These are phyloP conservation scores for Phyllostachys edulis DNA, from an alignment of 176 grass and related monocot genomes.

Conservation along the genomic window DNA sequence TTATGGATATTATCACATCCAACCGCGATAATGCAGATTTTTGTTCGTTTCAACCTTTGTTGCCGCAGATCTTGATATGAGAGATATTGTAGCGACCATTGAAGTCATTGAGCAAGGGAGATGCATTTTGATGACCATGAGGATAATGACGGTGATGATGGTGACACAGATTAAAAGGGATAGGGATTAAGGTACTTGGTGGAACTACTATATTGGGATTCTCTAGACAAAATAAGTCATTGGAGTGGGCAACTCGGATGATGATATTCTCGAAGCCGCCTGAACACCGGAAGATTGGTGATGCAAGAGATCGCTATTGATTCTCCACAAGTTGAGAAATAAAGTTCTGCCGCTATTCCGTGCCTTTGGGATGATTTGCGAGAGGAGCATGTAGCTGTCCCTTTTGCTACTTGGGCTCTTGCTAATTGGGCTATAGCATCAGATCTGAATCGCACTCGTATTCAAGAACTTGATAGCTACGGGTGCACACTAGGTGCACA, in stretches of 20 bases:
- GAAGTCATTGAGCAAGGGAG: slow-evolving; percentile 90
- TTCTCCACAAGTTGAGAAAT: slow-evolving; percentile 35
- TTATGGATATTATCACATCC: slow-evolving; percentile 95
- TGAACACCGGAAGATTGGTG: not conserved
- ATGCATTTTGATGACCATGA: slow-evolving; percentile 78
- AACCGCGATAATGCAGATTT: slow-evolving; percentile 75
- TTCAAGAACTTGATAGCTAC: slow-evolving; percentile 90
- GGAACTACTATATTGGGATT: slow-evolving; percentile 96
- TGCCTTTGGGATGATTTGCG: slow-evolving; percentile 97
- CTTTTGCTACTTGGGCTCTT: slow-evolving; percentile 97
- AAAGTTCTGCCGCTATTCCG: slow-evolving; percentile 52
- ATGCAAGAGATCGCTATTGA: slow-evolving; percentile 37
- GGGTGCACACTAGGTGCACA: slow-evolving; percentile 21
- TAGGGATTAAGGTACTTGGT: slow-evolving; percentile 93
- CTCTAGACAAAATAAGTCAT: slow-evolving; percentile 41
- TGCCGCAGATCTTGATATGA: slow-evolving; percentile 67
- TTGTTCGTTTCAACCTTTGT: slow-evolving; percentile 63
- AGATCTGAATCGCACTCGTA: slow-evolving; percentile 66
- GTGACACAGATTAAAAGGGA: slow-evolving; percentile 69
- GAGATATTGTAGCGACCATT: slow-evolving; percentile 80
- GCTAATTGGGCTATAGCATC: slow-evolving; percentile 97
- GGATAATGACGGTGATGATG: slow-evolving; percentile 48
- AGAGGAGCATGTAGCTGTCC: slow-evolving; percentile 94
- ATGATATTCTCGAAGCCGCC: slow-evolving; percentile 27
- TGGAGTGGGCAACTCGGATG: slow-evolving; percentile 39